Conservation (phyloP, 2,329 filamentous ascomycete species). For the Pestalotiopsis sp. region DNA sequence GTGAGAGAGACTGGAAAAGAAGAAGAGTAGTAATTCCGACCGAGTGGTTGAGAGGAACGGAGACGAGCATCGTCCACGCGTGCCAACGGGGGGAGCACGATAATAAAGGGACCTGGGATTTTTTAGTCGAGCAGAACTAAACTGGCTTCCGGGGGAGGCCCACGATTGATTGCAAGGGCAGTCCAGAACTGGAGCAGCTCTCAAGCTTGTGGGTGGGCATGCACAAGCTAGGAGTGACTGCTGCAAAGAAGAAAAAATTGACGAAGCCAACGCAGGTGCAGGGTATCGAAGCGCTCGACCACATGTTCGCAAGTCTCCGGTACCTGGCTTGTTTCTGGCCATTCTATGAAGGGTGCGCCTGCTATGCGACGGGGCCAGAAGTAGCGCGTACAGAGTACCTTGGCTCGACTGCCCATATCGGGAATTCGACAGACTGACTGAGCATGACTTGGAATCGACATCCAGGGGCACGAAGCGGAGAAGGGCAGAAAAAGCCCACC, state of each 20-base stretch:
- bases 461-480: constrained; percentile 9
- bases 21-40: constrained; percentile 10
- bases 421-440: not conserved
- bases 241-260: not conserved
- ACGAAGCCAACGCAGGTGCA: not conserved
- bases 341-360: not conserved
- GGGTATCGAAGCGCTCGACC: not conserved
- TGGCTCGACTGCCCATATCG: not conserved
- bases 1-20: constrained; percentile 17
- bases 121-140: not conserved
- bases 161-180: constrained; percentile 5
- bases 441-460: not conserved
- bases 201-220: not conserved
- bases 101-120: constrained; percentile 7
- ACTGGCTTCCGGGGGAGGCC: constrained; percentile 4
- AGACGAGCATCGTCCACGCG: constrained; percentile 4
- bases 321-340: not conserved
- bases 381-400: constrained; percentile 14
- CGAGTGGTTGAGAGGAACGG: constrained; percentile 3
- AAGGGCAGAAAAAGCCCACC: not conserved
- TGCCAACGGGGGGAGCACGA: constrained; percentile 8
- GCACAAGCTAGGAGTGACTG: not conserved
- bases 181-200: not conserved
- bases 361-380: not conserved
- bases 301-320: not conserved